These are phyloP conservation scores for Chaetomiaceae sp. DNA, from an alignment of 2,329 filamentous ascomycete genomes.

Conservation along the genomic window DNA sequence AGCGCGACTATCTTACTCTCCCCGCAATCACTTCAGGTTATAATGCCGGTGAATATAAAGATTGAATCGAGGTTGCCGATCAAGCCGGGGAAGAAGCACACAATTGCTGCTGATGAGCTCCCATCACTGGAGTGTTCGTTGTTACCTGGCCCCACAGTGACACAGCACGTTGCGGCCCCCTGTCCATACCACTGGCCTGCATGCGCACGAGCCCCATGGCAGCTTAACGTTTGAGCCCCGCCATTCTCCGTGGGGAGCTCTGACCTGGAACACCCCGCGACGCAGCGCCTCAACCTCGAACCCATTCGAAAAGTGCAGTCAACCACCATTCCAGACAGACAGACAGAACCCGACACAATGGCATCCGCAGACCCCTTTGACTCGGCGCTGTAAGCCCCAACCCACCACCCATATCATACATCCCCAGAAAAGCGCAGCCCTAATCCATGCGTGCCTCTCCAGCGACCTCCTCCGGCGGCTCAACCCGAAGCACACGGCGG, in stretches of 20 bases:
- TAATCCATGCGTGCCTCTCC: constrained; percentile 9
- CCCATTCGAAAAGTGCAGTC: background rate
- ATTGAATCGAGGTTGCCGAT: too few relatives aligned
- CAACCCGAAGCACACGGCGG: constrained; percentile 84
- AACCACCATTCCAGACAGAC: background rate
- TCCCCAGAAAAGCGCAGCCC: constrained; percentile 1
- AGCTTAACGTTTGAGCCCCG: too few relatives aligned
- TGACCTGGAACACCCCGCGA: constrained; percentile 11
- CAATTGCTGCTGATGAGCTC: too few relatives aligned
- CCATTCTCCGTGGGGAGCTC: constrained; percentile 1
- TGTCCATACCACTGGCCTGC: constrained; percentile 3
- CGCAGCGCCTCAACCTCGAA: background rate
- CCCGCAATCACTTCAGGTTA: too few relatives aligned
- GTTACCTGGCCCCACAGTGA: background rate
- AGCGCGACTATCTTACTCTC: too few relatives aligned
- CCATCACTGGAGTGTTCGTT: too few relatives aligned
- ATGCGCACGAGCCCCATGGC: constrained; percentile 16
- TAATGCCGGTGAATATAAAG: too few relatives aligned
- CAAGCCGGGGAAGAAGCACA: too few relatives aligned
- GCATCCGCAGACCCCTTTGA: constrained; percentile 61
- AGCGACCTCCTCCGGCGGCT: constrained; percentile 98
- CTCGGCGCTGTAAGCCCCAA: constrained; percentile 60
- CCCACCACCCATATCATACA: constrained; percentile 4
- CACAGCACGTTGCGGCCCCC: too few relatives aligned
- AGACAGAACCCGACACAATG: constrained; percentile 16